Evolutionary conservation across 2,329 filamentous ascomycete species (phyloP).

Genomic region (Amauroascus niger): DNA sequence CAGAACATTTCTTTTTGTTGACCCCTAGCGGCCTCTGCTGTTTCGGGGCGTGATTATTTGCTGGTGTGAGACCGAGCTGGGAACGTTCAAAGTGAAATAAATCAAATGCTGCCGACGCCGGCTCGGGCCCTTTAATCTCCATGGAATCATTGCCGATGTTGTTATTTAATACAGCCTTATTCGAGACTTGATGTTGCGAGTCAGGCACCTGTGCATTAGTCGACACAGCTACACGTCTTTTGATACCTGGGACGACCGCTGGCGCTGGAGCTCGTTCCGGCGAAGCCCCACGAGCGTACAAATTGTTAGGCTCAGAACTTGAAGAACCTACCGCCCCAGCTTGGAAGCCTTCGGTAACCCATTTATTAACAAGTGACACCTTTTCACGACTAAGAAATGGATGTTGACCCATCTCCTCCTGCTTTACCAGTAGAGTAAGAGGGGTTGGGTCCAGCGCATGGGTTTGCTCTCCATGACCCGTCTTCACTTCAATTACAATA

Average conservation of each 20-base stretch:
- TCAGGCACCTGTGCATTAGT: background rate
- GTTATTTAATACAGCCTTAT: background rate
- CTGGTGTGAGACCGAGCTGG: background rate
- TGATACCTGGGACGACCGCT: background rate
- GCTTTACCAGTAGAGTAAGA: background rate
- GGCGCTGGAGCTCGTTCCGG: background rate
- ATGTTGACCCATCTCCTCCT: conserved; percentile 13
- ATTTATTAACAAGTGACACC: conserved; percentile 24
- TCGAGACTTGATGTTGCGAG: background rate
- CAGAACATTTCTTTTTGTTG: background rate
- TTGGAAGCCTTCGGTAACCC: conserved; percentile 23
- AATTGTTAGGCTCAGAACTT: conserved; percentile 10
- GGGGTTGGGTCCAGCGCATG: background rate
- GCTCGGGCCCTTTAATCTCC: background rate
- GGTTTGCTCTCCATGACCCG: background rate
- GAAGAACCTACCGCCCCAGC: conserved; percentile 15
- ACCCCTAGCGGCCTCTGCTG: background rate
- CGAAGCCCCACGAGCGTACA: conserved; percentile 7
- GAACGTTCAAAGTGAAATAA: background rate
- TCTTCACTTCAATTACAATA: background rate
- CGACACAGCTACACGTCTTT: conserved; percentile 5
- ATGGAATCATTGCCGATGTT: background rate
- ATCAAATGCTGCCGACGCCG: background rate
- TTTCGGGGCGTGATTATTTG: background rate
- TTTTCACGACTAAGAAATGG: conserved; percentile 25